phyloP scores from a whole-genome alignment of 139 green algal species.

The Yamagishiella unicocca region DNA sequence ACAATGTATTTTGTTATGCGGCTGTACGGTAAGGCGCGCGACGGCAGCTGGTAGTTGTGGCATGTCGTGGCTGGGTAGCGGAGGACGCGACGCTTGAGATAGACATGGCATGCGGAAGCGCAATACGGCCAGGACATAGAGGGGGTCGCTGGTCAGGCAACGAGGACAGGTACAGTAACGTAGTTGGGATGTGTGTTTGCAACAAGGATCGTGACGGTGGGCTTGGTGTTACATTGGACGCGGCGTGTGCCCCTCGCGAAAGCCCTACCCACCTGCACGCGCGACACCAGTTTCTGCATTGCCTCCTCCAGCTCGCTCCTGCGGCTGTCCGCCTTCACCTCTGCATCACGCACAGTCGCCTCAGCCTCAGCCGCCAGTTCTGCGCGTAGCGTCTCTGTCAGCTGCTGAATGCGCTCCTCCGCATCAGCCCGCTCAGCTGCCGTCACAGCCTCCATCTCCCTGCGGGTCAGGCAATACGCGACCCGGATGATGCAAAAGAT shows the following conservation, averaged over 20 bases:
- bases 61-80: too few relatives aligned
- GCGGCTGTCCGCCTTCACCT: background rate
- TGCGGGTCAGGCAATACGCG: too few relatives aligned
- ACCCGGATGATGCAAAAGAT: too few relatives aligned
- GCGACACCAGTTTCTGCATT: background rate
- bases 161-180: too few relatives aligned
- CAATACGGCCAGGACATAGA: background rate
- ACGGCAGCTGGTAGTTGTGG: background rate
- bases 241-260: too few relatives aligned
- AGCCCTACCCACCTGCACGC: background rate
- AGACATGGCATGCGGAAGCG: background rate
- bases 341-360: background rate
- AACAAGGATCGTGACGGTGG: too few relatives aligned
- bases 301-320: background rate
- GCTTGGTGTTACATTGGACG: too few relatives aligned
- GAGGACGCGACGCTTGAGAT: too few relatives aligned
- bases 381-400: background rate
- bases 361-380: background rate
- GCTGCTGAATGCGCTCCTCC: background rate
- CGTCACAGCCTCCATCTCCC: conserved; percentile 38
- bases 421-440: conserved; percentile 15
- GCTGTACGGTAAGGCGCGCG: background rate
- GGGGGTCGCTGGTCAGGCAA: too few relatives aligned
- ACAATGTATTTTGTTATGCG: background rate
- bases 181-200: too few relatives aligned